Percentiles rank a stretch among this genome's conserved stretches.
Conservation (phyloP, 2,329 filamentous ascomycete genomes). For the Zymoseptoria tritici region DNA sequence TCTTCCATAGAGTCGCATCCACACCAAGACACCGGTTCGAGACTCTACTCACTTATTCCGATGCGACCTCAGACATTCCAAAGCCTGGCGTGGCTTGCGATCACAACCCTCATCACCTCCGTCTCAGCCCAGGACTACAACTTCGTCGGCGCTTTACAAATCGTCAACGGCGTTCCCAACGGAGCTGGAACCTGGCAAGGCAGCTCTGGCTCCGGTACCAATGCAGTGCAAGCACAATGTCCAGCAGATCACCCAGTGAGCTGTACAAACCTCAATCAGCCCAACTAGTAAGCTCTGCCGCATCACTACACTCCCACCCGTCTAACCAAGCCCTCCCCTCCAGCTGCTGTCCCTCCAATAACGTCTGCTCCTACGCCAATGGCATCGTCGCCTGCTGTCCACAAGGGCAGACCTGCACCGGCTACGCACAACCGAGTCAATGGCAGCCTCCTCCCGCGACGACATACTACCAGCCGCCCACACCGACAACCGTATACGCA, state of each 20-base stretch:
- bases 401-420: conserved; percentile 25
- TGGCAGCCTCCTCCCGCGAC: conserved; percentile 12
- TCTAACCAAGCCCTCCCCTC: neutral
- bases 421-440: conserved; percentile 14
- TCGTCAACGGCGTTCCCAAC: conserved; percentile 17
- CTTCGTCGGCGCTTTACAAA: conserved; percentile 25
- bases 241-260: conserved; percentile 32
- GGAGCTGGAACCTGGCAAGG: conserved; percentile 12
- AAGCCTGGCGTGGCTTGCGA: neutral
- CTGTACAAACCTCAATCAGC: conserved; percentile 36
- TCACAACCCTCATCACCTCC: neutral
- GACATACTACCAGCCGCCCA: conserved; percentile 12
- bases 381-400: conserved; percentile 30
- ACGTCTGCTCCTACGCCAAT: conserved; percentile 27
- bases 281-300: conserved; percentile 35
- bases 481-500: conserved; percentile 17
- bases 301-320: neutral
- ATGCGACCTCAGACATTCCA: neutral
- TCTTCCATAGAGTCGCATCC: neutral
- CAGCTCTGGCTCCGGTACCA: conserved; percentile 15
- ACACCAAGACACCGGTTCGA: neutral
- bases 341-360: conserved; percentile 29
- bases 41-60: too few species aligned
- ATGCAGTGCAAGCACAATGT: conserved; percentile 29
- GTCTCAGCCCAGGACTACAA: conserved; percentile 17